Evolutionary conservation across 306 rosid genomes (phyloP).

Genomic region (Dryas alaskensis): DNA sequence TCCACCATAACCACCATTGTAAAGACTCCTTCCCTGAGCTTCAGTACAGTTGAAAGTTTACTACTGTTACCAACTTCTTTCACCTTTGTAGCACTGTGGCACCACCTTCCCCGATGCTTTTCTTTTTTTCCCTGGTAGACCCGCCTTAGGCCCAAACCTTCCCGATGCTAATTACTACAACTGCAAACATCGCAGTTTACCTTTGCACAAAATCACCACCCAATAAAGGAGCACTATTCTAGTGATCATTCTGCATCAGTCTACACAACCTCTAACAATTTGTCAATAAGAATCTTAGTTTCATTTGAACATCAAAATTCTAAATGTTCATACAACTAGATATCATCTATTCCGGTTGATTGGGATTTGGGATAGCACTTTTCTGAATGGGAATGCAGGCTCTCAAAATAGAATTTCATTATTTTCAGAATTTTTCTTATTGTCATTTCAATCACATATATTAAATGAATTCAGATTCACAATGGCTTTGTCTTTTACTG

Average conservation of each 20-base stretch:
- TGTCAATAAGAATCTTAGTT: neutral
- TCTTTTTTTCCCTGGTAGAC: too few relatives aligned
- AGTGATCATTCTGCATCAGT: neutral
- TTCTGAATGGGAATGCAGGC: neutral
- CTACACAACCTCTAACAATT: too few relatives aligned
- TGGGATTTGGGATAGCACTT: neutral
- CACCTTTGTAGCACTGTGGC: neutral
- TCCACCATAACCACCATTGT: neutral
- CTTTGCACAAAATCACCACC: neutral
- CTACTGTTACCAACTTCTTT: neutral
- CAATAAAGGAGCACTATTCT: neutral
- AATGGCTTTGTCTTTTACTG: neutral
- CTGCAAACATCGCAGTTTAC: slow-evolving; percentile 3
- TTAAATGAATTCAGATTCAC: slow-evolving; percentile 5
- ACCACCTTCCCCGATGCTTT: neutral
- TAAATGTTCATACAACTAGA: neutral
- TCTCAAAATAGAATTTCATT: neutral
- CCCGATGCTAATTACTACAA: neutral
- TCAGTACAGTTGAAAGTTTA: neutral
- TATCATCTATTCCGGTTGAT: neutral
- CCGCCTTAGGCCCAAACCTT: neutral
- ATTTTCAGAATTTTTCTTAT: neutral
- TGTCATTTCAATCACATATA: neutral
- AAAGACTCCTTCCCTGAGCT: neutral
- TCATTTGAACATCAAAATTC: neutral